These are phyloP conservation scores for Tripterygium wilfordii DNA, from an alignment of 177 flowering plant species.

Conservation along the genomic window DNA sequence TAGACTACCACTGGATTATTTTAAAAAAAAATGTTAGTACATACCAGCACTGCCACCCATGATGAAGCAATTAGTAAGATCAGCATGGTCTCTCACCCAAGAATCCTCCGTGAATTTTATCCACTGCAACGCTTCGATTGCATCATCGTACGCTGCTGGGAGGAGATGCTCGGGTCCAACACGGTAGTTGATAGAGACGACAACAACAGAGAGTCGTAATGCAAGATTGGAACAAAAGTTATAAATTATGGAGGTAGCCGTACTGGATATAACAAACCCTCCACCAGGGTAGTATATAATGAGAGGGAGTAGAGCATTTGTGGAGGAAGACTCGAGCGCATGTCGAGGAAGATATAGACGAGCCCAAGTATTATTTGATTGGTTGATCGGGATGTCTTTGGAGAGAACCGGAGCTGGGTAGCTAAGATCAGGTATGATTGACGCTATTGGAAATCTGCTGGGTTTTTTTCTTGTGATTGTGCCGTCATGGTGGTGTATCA, in stretches of 20 bases:
- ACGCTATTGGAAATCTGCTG: not conserved
- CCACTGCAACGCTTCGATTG: conserved; percentile 22
- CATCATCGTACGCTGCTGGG: conserved; percentile 40
- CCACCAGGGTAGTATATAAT: conserved; percentile 25
- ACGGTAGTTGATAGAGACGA: conserved; percentile 30
- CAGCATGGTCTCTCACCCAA: conserved; percentile 19
- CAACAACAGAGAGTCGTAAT: conserved; percentile 1
- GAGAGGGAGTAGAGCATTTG: conserved; percentile 13
- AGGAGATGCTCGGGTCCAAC: conserved; percentile 34
- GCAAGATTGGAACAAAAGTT: conserved; percentile 15
- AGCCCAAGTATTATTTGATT: conserved; percentile 25
- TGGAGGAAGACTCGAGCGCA: conserved; percentile 2
- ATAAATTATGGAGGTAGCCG: conserved; percentile 5
- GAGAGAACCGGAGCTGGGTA: conserved; percentile 13
- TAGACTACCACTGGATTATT: too few species aligned
- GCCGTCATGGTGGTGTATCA: conserved; percentile 33
- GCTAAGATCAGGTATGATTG: conserved; percentile 11
- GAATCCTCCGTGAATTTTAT: conserved; percentile 8
- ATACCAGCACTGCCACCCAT: conserved; percentile 34
- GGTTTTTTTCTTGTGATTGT: conserved; percentile 26
- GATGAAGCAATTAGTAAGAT: conserved; percentile 19
- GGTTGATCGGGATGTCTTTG: conserved; percentile 35
- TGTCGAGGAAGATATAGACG: conserved; percentile 38
- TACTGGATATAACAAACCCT: conserved; percentile 17
- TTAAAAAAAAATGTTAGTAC: conserved; percentile 29